Evolutionary conservation across 140 eudicot genomes (phyloP), one percentile per base, ranked within the genome.

Genomic region (Oenanthe javanica): DNA sequence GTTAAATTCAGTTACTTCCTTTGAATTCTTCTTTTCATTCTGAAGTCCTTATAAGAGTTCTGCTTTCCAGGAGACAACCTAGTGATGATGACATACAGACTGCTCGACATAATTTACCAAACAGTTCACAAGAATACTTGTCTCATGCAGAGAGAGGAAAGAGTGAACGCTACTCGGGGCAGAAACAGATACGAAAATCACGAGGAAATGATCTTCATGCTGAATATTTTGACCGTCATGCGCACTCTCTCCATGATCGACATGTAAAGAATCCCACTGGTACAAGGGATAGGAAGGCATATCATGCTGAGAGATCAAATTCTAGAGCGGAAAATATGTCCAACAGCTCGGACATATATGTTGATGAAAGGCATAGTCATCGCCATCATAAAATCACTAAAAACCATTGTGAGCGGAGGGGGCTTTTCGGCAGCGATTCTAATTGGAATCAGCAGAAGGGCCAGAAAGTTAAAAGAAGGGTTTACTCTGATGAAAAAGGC

Each of bases 161-260:
- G 77, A 87, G 87, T 79, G 75, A 49, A 78, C 84, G 88, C 79
- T 80, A 85, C 83, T 93, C 98, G 4, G 91, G 79, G 49, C 90
- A 88, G 55, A 85, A 90, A 79, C 82, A 77, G 76, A 77, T 67
- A 50, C 85, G 75, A 81, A 84, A 84, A 79, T 83, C 81, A 31
- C 86, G 80, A 45, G 91, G 83, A 46, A 83, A 85, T 23, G 81
- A 51, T 77, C 84, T 50, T 81, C 83, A 51, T 59, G 85, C 75
- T 63, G 77, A 83, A 11, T 72, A 81, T 80, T 45, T 71, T 54
- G 89, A 86, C 75, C 83, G 82, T 43, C 84, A 83, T 52, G 59
- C 23, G 43, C 81, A 66, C 77, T 82, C 84, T 71, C 79, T 64
- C 72, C 87, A 83, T 51, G 79, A 80, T 75, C 80, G 86, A 83